Evolutionary conservation across 225 moss, liverwort and hornwort genomes (phyloP).

Genomic region (Pseudoscleropodium purum): DNA sequence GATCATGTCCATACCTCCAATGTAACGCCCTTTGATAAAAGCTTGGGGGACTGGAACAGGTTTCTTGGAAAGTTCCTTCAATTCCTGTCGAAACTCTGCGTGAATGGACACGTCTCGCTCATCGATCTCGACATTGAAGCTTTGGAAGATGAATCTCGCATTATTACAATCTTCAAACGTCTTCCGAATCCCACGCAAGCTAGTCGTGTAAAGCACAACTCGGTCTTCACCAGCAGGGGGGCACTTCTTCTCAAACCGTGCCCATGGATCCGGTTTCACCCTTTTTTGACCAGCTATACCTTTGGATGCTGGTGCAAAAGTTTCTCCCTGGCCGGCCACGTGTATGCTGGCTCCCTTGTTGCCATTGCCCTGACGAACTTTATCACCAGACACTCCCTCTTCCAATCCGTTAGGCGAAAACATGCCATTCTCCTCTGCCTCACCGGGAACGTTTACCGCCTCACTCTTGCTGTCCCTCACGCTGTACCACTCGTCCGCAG

Average conservation of each 20-base stretch:
- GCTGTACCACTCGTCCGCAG: constrained; percentile 33
- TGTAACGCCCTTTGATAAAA: constrained; percentile 41
- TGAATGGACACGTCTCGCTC: constrained; percentile 96
- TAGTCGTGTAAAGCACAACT: constrained; percentile 81
- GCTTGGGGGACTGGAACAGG: constrained; percentile 38
- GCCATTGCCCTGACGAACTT: constrained; percentile 8
- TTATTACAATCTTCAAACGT: constrained; percentile 91
- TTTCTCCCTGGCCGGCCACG: neutral
- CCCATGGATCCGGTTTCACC: constrained; percentile 53
- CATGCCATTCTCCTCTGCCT: constrained; percentile 2
- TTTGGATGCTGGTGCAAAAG: neutral
- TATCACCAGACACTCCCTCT: neutral
- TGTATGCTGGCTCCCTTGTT: constrained; percentile 5
- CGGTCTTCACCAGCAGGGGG: constrained; percentile 71
- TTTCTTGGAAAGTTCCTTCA: constrained; percentile 60
- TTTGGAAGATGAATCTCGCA: constrained; percentile 60
- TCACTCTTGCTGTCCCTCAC: constrained; percentile 27
- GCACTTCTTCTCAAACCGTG: constrained; percentile 61
- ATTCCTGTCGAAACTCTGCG: constrained; percentile 84
- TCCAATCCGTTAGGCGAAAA: neutral
- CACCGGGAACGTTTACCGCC: neutral
- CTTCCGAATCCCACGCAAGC: constrained; percentile 85
- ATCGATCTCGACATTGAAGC: constrained; percentile 61
- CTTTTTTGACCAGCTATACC: neutral
- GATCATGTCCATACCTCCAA: constrained; percentile 37